Evolutionary conservation across 2,329 filamentous ascomycete genomes (phyloP), one percentile per base, ranked within the genome.

Genomic region (Ophiostoma ulmi): DNA sequence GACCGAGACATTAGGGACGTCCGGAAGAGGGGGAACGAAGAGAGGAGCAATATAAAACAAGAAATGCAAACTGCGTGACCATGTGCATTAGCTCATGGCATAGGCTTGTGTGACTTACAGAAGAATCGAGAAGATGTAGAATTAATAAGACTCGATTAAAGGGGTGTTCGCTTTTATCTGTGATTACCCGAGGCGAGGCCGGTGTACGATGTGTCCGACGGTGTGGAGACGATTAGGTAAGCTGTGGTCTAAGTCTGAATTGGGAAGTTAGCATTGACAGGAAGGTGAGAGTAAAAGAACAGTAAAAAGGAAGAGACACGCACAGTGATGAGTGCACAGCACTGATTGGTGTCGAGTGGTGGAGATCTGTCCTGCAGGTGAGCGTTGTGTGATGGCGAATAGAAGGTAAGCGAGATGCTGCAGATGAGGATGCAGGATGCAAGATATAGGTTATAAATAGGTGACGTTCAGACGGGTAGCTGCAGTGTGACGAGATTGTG

Each of bases 311-410:
- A 7, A 22, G 41, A 48, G n/a, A 20, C 17, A 48, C 44, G 44
- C 44, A 48, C 44, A 20, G 44, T 36, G 38, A 64, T 14, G 61
- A 69, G 71, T 67, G 71, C 52, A 55, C 67, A 68, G 69, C 69
- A 72, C 69, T 71, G 72, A 66, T 71, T 70, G 68, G 72, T 20
- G n/a, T 48, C 13, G 65, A 55, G 44, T 48, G 44, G 17, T 64
- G 20, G 66, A 11, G 39, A 36, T 63, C 26, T 63, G 58, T 36
- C 58, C 58, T 63, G 58, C 58, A 63, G 58, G 58, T 17, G 26
- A 63, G 58, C 58, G 58, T 63, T 5, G 58, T 63, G 58, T 63
- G n/a, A 64, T 64, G 66, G 55, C 63, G 26, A 65, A 64, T n/a
- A 7, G 66, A 63, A 55, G 58, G 58, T 55, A 44, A 38, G 44